phyloP scores from a whole-genome alignment of 257 asterid species.

The Solanum habrochaites region DNA sequence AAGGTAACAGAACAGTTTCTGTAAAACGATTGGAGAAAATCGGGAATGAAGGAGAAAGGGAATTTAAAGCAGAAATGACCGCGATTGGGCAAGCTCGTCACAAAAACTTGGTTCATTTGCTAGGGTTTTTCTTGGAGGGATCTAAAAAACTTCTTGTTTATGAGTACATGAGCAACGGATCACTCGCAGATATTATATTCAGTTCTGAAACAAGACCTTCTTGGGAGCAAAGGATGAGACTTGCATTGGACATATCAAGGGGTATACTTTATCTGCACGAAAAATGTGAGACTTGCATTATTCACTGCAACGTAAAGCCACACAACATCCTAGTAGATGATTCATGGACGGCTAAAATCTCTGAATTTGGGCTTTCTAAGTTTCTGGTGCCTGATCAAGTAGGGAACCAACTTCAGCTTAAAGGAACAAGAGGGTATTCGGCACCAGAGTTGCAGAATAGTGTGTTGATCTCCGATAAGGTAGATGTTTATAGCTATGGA shows the following conservation, averaged over 20 bases:
- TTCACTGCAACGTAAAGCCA: conserved; percentile 58
- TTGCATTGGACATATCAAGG: conserved; percentile 32
- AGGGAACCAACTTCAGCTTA: not conserved
- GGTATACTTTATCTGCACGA: conserved; percentile 50
- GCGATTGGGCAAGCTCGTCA: conserved; percentile 40
- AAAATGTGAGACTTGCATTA: conserved; percentile 46
- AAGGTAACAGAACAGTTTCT: conserved; percentile 12
- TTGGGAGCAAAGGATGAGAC: conserved; percentile 25
- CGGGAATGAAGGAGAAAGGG: conserved; percentile 22
- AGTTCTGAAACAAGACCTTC: not conserved
- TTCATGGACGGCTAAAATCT: conserved; percentile 6
- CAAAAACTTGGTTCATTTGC: conserved; percentile 31
- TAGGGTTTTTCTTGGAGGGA: conserved; percentile 45
- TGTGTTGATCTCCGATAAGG: conserved; percentile 3
- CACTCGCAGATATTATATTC: conserved; percentile 32
- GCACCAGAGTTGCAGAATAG: conserved; percentile 15
- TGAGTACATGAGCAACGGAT: conserved; percentile 47
- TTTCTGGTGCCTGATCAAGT: not conserved
- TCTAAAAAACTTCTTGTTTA: conserved; percentile 27
- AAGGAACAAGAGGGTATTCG: conserved; percentile 6
- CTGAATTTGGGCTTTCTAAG: not conserved
- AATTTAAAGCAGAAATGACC: conserved; percentile 38
- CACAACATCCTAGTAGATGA: conserved; percentile 48
- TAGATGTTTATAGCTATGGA: conserved; percentile 19
- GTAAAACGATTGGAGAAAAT: conserved; percentile 36